Conservation (phyloP, 78 protist genomes). For the slime mould (Dictyostelium discoideum) region dicty_2.7 NC_007088.5:3465501-3466000, state of each 20-base stretch:
- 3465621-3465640: conserved; percentile 25
- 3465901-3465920: background rate
- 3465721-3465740: conserved; percentile 39
- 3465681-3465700: conserved; percentile 49
- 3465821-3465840: background rate
- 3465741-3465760: conserved; percentile 19
- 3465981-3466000: background rate
- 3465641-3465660: conserved; percentile 30
- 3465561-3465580: conserved; percentile 22
- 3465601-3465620: conserved; percentile 4
- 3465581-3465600: conserved; percentile 20
- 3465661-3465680: conserved; percentile 22
- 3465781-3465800: background rate
- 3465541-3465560: background rate
- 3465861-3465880: too few species aligned
- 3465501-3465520: conserved; percentile 70
- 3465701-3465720: conserved; percentile 59
- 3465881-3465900: background rate
- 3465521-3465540: background rate
- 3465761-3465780: conserved; percentile 40
- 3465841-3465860: background rate
- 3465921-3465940: conserved; percentile 43
- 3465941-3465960: conserved; percentile 41
- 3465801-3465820: conserved; percentile 36
- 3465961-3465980: background rate